Evolutionary conservation across 2,329 filamentous ascomycete species (phyloP), one percentile per base, ranked within the genome.

Genomic region (Penicillium crustosum): DNA sequence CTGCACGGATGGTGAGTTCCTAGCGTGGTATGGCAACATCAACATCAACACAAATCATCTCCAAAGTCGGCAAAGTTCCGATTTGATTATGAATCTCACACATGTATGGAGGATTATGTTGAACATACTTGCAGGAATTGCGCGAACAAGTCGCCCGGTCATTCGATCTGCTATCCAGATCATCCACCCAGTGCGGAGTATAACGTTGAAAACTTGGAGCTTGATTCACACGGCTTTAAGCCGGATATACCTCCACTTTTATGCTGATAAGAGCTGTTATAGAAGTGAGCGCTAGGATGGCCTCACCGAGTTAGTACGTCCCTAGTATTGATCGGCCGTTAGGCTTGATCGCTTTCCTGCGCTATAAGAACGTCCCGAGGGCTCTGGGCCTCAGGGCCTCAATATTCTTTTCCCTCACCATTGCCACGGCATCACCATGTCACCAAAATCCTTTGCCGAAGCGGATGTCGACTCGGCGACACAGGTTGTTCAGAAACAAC

Each of bases 401-500:
- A 25, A 3, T 27, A 2, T 42, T 25, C 3, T n/a, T 36, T 38
- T 17, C 31, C 15, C 17, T 29, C 10, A 17, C 4, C 19, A 4
- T 49, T 25, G 3, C 25, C 3, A 45, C 10, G 19, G 19, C 3
- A 44, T 31, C 29, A 62, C 39, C 10, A 72, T 71, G 68, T 61
- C 63, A 15, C 53, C 59, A 8, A 43, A 50, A 12, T 45, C 17
- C 17, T 25, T 58, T 13, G 58, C 64, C 2, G 65, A 69, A 23
- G 49, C 60, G 4, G 58, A 55, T 7, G 31, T 60, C 10, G 57
- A 62, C 7, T 13, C 49, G 4, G 39, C 62, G 0, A 54, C 53
- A 10, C 57, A 58, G 7, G 21, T 65, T 9, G 53, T 70, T 25
- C 68, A 70, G 42, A 60, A 67, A 51, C 51, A 63, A 4, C 63